Base-by-base conservation (phyloP, 2,329 filamentous ascomycete genomes). In the Dothistroma septosporum region DNA sequence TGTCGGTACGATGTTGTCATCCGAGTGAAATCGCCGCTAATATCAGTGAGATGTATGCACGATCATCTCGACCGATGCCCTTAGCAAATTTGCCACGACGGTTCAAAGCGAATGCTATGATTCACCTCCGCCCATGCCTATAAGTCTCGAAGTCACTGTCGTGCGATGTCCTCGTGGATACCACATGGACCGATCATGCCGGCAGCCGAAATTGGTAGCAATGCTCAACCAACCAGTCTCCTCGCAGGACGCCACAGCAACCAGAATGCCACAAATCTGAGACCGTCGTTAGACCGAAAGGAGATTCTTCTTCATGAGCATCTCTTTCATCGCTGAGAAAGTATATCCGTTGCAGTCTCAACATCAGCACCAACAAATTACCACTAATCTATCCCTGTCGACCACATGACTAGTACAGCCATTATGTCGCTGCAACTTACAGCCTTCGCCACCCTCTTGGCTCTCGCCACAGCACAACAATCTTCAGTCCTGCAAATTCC, bases 401-500 rank as follows among this genome's bases (percentile, higher is more conserved):
- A n/a, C 53, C 35, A 24, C 33, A 24, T 22, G 10, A 55, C 28
- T 31, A 16, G 33, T 22, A 16, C 33, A 9, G 19, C n/a, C 28
- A 57, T 33, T 5, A 57, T 57, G 55, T 24, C 55, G 10, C 9
- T 31, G 24, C 24, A 28, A 22, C 37, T 28, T 14, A n/a, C 37
- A 22, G 6, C 41, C 14, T 12, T 47, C 21, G 11, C 37, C 2
- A 33, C 56, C 6, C 57, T 59, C 35, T 24, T 53, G 14, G 33
- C 32, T 28, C 9, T 47, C 12, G 44, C 57, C n/a, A 16, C 37
- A n/a, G 57, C 57, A 4, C 57, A 59, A 49, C 33, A 55, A 28
- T 53, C 47, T 21, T n/a, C 44, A 14, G 14, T 55, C 41, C 59
- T 67, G 37, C 53, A 57, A n/a, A 14, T 67, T 24, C 62, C 64